Evolutionary conservation across 148 eudicot species (phyloP).

Genomic region (Rhododendron molle): DNA sequence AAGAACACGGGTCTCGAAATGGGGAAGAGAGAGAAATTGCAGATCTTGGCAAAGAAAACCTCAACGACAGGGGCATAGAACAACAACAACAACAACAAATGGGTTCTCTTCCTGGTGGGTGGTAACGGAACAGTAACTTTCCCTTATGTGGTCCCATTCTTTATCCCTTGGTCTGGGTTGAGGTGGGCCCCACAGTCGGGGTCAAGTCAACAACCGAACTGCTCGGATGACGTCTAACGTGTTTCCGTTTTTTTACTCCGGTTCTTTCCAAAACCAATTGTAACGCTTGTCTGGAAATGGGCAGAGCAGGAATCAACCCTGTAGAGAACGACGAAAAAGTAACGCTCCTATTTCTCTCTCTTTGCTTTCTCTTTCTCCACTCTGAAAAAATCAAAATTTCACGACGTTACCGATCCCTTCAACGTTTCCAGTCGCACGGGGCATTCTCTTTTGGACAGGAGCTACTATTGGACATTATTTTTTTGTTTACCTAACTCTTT

Average conservation of each 20-base stretch:
- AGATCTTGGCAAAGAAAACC: conserved; percentile 5
- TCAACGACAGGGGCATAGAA: neutral
- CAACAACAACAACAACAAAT: neutral
- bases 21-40: neutral
- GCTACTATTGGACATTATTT: too few relatives aligned
- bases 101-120: neutral
- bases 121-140: neutral
- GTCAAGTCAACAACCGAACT: neutral
- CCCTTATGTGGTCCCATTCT: neutral
- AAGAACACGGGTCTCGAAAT: conserved; percentile 2
- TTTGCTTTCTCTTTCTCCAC: too few relatives aligned
- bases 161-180: neutral
- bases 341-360: too few relatives aligned
- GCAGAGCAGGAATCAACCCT: too few relatives aligned
- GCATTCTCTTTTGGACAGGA: too few relatives aligned
- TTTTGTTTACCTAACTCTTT: too few relatives aligned
- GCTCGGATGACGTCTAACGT: neutral
- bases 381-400: too few relatives aligned
- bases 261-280: too few relatives aligned
- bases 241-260: neutral
- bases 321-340: too few relatives aligned
- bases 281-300: too few relatives aligned
- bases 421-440: too few relatives aligned
- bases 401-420: too few relatives aligned
- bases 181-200: neutral